These are phyloP conservation scores for Hyphopichia homilentoma DNA, from an alignment of 805 yeast genomes.

Conservation along the genomic window DNA sequence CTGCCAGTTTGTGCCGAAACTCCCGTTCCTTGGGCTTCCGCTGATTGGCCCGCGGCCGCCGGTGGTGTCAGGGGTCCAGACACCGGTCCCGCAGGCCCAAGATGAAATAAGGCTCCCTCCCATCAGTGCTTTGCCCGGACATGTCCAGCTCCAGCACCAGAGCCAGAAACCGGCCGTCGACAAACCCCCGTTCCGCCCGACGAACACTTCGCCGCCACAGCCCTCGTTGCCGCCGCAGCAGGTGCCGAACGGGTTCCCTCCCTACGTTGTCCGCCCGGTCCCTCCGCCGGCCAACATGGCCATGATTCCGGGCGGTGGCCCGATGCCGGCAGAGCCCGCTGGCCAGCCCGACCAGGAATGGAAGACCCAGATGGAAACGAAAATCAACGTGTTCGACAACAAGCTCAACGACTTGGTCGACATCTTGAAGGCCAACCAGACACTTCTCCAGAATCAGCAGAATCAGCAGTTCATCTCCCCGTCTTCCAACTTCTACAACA, in stretches of 20 bases:
- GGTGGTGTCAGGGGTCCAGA: not conserved
- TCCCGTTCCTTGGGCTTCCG: constrained; percentile 40
- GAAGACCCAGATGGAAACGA: constrained; percentile 32
- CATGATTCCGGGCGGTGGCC: not conserved
- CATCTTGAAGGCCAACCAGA: constrained; percentile 29
- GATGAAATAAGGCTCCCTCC: constrained; percentile 13
- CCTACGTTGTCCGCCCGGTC: not conserved
- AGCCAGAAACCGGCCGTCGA: not conserved
- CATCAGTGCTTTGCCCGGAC: constrained; percentile 7
- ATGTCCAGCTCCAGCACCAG: constrained; percentile 2
- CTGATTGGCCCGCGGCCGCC: constrained; percentile 7
- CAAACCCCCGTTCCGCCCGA: not conserved
- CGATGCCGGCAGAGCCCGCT: not conserved
- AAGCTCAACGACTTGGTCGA: constrained; percentile 37
- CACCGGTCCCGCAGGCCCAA: no score
- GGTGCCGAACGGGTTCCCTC: not conserved
- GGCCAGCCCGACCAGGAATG: constrained; percentile 18
- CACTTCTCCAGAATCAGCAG: constrained; percentile 18
- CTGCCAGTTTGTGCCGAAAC: constrained; percentile 55
- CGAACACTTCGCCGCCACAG: constrained; percentile 1
- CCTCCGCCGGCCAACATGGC: not conserved
- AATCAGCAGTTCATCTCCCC: not conserved
- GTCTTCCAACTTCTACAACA: not conserved
- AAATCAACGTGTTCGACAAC: constrained; percentile 32
- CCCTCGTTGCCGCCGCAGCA: constrained; percentile 2